A percentile compares a stretch with the other conserved stretches of the same genome.
Conservation (phyloP, 306 rosid species). For the Delonix regia region DNA sequence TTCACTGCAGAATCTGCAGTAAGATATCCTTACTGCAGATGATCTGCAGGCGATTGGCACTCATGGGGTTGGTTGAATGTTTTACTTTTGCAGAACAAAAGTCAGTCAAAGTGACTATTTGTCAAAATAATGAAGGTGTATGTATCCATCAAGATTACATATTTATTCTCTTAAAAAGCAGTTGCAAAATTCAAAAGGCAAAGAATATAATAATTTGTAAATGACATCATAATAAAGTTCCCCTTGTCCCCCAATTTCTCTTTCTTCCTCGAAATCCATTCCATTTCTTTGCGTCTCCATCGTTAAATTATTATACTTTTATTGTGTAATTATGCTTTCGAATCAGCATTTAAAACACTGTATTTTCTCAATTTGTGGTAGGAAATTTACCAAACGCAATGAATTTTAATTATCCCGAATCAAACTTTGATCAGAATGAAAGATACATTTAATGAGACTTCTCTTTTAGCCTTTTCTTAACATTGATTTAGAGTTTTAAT, state of each 20-base stretch:
- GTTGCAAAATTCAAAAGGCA: constrained; percentile 39
- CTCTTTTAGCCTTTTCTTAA: not conserved
- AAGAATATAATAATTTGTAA: constrained; percentile 30
- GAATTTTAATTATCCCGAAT: not conserved
- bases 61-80: constrained; percentile 48
- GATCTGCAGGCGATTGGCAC: too few relatives aligned
- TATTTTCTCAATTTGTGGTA: too few relatives aligned
- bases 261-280: not conserved
- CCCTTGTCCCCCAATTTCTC: constrained; percentile 22
- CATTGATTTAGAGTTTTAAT: too few relatives aligned
- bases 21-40: too few relatives aligned
- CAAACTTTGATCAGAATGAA: not conserved
- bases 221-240: constrained; percentile 38
- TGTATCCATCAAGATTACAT: constrained; percentile 32
- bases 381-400: not conserved
- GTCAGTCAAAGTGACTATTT: constrained; percentile 53
- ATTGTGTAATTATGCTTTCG: too few relatives aligned
- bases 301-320: not conserved
- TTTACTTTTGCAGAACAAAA: constrained; percentile 48
- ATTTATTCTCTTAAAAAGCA: constrained; percentile 35
- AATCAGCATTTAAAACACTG: too few relatives aligned
- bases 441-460: not conserved
- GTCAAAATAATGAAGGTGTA: constrained; percentile 54
- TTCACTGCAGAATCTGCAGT: too few relatives aligned
- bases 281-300: not conserved